Percentiles rank a stretch among this genome's conserved stretches.
These are phyloP conservation scores for Euphorbia celastroides DNA, from an alignment of 441 rosid species.

Conservation along the genomic window DNA sequence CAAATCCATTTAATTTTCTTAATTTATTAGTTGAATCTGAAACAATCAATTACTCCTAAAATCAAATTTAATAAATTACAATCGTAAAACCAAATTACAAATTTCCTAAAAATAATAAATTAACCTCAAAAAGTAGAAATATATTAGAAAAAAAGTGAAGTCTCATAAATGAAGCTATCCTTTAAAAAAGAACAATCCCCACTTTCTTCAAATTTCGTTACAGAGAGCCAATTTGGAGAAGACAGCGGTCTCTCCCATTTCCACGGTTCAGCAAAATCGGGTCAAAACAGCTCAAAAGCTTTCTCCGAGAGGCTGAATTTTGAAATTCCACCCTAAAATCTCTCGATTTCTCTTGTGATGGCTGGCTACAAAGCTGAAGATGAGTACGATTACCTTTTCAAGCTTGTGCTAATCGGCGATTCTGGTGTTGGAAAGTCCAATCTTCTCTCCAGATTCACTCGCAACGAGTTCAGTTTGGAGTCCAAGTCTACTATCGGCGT, in stretches of 20 bases:
- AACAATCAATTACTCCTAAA: no score
- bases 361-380: conserved; percentile 79
- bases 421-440: conserved; percentile 28
- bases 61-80: no score
- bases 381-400: conserved; percentile 81
- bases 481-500: conserved; percentile 29
- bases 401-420: conserved; percentile 42
- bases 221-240: neutral
- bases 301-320: neutral
- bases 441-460: conserved; percentile 27
- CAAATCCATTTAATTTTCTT: no score
- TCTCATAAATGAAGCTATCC: no score
- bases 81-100: no score
- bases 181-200: neutral
- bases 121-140: no score
- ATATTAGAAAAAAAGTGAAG: no score
- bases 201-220: neutral
- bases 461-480: conserved; percentile 30
- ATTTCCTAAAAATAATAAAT: no score
- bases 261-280: conserved; percentile 4
- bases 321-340: neutral
- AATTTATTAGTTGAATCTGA: no score
- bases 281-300: neutral
- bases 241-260: conserved; percentile 21
- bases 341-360: conserved; percentile 25